These are phyloP conservation scores for Tanacetum coccineum DNA, from an alignment of 129 eudicot genomes.

Conservation along the genomic window DNA sequence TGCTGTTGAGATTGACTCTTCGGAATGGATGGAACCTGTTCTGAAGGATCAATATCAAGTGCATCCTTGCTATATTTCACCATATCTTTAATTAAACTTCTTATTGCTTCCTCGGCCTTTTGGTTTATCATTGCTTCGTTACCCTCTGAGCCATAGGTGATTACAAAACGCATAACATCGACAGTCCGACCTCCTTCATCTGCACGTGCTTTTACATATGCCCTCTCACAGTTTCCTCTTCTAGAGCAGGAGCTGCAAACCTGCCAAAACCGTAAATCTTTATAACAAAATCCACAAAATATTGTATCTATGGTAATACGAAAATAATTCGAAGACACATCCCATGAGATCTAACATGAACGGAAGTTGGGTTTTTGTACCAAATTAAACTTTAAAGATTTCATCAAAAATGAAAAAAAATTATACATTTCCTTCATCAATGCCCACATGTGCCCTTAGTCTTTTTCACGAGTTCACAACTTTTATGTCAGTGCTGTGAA, in stretches of 20 bases:
- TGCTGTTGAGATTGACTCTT: conserved; percentile 32
- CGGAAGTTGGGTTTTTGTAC: too few relatives aligned
- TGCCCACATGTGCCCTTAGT: conserved; percentile 53
- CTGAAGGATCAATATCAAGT: conserved; percentile 16
- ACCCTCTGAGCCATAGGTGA: conserved; percentile 41
- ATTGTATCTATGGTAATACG: too few relatives aligned
- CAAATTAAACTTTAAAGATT: too few relatives aligned
- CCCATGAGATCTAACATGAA: too few relatives aligned
- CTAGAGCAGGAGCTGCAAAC: conserved; percentile 76
- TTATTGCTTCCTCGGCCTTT: conserved; percentile 51
- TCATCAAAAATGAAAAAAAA: background rate
- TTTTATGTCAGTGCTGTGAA: conserved; percentile 72
- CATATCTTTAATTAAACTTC: conserved; percentile 56
- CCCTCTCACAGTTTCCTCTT: conserved; percentile 78
- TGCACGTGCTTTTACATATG: conserved; percentile 53
- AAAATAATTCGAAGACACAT: too few relatives aligned
- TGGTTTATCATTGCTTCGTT: conserved; percentile 40
- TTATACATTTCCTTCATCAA: conserved; percentile 80
- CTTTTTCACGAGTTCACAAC: conserved; percentile 91
- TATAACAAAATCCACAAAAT: too few relatives aligned
- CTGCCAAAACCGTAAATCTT: conserved; percentile 23
- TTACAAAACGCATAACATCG: conserved; percentile 73
- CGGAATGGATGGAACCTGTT: conserved; percentile 18
- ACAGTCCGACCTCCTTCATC: conserved; percentile 61
- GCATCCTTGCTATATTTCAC: conserved; percentile 38